Conservation (phyloP, 1,284 basidiomycete species). For the Filobasidium uniguttulatum region DNA sequence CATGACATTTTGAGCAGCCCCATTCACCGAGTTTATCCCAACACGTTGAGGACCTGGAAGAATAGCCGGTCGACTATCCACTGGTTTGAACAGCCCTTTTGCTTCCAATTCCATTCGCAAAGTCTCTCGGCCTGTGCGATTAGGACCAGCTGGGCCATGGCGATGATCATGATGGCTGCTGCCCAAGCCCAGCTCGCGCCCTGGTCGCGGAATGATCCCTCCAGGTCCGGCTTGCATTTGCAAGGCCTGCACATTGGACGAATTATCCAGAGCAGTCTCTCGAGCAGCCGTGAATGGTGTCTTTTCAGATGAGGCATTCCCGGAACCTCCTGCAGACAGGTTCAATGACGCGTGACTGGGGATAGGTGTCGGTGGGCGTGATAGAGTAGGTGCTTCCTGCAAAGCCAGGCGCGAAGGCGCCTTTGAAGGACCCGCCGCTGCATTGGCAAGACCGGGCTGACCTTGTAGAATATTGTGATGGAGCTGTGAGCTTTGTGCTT, state of each 20-base stretch:
- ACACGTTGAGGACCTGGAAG: no score
- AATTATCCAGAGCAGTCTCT: neutral
- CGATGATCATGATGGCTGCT: neutral
- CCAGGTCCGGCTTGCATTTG: neutral
- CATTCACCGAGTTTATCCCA: no score
- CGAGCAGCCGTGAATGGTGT: neutral
- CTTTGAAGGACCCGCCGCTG: no score
- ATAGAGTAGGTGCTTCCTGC: neutral
- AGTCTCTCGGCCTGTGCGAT: neutral
- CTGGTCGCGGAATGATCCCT: neutral
- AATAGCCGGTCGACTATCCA: conserved; percentile 1
- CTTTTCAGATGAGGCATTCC: neutral
- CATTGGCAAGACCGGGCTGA: no score
- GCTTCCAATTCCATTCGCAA: neutral
- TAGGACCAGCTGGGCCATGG: neutral
- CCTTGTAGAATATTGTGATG: no score
- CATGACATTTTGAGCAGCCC: no score
- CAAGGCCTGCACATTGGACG: neutral
- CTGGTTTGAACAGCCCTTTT: conserved; percentile 1
- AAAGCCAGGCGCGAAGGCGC: no score
- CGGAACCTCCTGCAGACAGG: neutral
- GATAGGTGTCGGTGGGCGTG: neutral
- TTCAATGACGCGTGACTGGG: neutral
- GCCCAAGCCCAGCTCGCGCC: neutral
- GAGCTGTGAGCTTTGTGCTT: no score